phyloP scores from a whole-genome alignment of 768 basidiomycete genomes.

The Lactarius hengduanensis region DNA sequence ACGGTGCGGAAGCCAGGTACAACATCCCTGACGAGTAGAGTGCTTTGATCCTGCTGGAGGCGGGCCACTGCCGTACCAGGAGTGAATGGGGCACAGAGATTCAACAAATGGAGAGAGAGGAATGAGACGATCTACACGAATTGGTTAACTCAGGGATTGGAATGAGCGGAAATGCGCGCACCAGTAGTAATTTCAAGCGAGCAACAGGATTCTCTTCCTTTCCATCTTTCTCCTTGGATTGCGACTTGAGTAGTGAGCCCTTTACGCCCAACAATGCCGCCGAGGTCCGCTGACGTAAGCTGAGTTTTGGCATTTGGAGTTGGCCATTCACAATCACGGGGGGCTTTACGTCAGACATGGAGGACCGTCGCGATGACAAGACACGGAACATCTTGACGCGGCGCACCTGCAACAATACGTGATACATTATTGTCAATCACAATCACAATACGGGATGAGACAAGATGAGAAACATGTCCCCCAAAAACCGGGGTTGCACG shows the following conservation, averaged over 20 bases:
- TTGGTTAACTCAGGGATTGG: slow-evolving; percentile 6
- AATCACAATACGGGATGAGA: slow-evolving; percentile 14
- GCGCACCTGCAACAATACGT: slow-evolving; percentile 49
- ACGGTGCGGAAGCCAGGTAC: slow-evolving; percentile 48
- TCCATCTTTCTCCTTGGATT: slow-evolving; percentile 38
- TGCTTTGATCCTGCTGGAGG: slow-evolving; percentile 40
- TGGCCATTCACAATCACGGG: slow-evolving; percentile 27
- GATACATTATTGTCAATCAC: slow-evolving; percentile 12
- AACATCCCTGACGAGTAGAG: slow-evolving; percentile 31
- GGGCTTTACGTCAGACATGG: slow-evolving; percentile 31
- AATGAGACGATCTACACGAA: slow-evolving; percentile 75
- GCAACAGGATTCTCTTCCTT: slow-evolving; percentile 80
- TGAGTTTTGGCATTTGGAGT: slow-evolving; percentile 29
- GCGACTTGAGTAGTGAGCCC: slow-evolving; percentile 44
- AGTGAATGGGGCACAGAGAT: slow-evolving; percentile 89
- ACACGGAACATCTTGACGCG: slow-evolving; percentile 64
- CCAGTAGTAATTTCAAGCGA: slow-evolving; percentile 83
- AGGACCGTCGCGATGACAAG: slow-evolving; percentile 40
- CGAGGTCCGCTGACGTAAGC: slow-evolving; percentile 33
- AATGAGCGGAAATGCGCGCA: slow-evolving; percentile 38
- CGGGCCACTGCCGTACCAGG: slow-evolving; percentile 52
- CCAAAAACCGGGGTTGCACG: slow-evolving; percentile 10
- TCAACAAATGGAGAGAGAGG: slow-evolving; percentile 86
- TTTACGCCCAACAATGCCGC: slow-evolving; percentile 46
- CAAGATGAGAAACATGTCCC: slow-evolving; percentile 19